These are phyloP conservation scores for Arabidopsis arenosa DNA, from an alignment of 345 rosid species.

Conservation along the genomic window DNA sequence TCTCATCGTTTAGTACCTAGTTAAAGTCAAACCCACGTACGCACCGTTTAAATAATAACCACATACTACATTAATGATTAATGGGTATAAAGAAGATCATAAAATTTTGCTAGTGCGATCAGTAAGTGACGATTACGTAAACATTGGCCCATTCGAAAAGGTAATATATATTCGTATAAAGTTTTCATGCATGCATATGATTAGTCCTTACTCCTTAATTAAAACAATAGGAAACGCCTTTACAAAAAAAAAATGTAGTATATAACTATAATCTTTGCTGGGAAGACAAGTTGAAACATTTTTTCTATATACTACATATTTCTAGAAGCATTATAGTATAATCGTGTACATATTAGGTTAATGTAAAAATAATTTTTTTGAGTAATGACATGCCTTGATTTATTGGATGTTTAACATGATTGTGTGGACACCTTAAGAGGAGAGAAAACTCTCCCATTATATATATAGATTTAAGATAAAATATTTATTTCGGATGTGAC, in stretches of 20 bases:
- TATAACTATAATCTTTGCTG: no score
- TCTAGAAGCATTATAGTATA: no score
- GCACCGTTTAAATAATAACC: neutral
- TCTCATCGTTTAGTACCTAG: constrained; percentile 86
- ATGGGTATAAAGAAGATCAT: constrained; percentile 4
- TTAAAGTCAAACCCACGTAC: constrained; percentile 1
- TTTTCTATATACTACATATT: no score
- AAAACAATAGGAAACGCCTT: neutral
- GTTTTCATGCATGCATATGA: constrained; percentile 9
- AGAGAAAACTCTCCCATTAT: no score
- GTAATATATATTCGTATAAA: neutral
- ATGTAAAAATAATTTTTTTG: no score
- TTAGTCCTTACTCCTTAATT: neutral
- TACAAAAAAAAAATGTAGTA: no score
- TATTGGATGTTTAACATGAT: no score
- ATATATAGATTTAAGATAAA: neutral
- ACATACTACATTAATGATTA: constrained; percentile 8
- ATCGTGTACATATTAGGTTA: no score
- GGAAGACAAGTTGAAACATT: no score
- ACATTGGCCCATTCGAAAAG: constrained; percentile 12
- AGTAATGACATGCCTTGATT: no score
- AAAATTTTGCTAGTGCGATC: constrained; percentile 7
- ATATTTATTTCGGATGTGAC: neutral
- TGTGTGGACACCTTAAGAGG: no score
- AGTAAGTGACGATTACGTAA: constrained; percentile 16